Evolutionary conservation across 2,329 filamentous ascomycete species (phyloP), one percentile per base, ranked within the genome.

Genomic region (Dryadomyces sulphureus): DNA sequence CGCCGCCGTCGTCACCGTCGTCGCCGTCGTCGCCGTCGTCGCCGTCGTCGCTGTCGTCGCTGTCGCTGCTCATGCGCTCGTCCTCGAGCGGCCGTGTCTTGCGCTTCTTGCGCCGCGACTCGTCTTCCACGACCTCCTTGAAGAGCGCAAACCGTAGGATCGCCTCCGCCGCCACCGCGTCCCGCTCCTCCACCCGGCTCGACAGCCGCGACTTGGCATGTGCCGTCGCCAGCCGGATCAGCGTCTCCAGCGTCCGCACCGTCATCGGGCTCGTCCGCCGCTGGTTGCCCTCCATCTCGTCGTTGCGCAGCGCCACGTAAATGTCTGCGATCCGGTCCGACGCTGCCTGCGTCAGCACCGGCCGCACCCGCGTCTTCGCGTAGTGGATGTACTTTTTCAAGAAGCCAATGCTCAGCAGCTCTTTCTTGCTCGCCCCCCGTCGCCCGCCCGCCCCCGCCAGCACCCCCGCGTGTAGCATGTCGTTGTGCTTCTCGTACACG

Each of bases 371-470:
- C 32, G 77, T 84, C 68, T 98, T 98, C 53, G 92, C 88, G 62
- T 98, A 98, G 60, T 98, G 92, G 40, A 98, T 93, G 63, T 95
- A 98, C 66, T 98, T 98, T 69, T 98, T 98, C 70, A 98, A 88
- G 65, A 98, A 98, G 0, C 89, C 85, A 50, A 98, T 95, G 65
- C 85, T 94, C 45, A 98, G 70, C 14, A 98, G 85, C 61, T 95
- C 88, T 5, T 84, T 77, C 53, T 83, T 82, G 62, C 84, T 84
- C 54, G 78, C 22, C 85, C 84, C 83, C 11, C 81, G 72, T 11
- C 85, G 84, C 35, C 86, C 77, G 9, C 84, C 83, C 12, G 80
- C 72, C 4, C 81, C 86, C 16, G 86, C 65, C 7, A 80, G 86
- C 41, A 95, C 86, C 50, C 92, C 92, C 9, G 88, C 84, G 59